Percentiles rank a stretch among this genome's conserved stretches.
phyloP scores from a whole-genome alignment of 371 early-diverging fungal genomes.

The Enterocytospora artemiae region DNA sequence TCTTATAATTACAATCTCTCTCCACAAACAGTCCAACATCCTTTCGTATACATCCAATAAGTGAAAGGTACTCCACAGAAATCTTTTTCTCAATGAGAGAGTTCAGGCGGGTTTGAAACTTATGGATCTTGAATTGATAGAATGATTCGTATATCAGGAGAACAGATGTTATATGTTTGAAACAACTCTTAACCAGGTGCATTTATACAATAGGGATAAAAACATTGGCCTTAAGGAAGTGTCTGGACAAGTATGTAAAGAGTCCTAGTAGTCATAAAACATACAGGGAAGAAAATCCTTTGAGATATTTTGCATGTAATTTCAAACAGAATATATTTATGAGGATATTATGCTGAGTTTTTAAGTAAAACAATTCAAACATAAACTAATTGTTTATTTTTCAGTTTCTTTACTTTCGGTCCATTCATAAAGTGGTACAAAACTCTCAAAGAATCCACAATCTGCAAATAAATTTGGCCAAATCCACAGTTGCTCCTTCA shows the following conservation, averaged over 20 bases:
- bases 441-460: constrained; percentile 85
- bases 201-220: too few species aligned
- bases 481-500: constrained; percentile 86
- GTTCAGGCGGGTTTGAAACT: not conserved
- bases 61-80: not conserved
- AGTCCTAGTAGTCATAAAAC: too few species aligned
- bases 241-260: too few species aligned
- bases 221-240: too few species aligned
- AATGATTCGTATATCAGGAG: too few species aligned
- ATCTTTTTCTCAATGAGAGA: not conserved
- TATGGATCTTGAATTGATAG: too few species aligned
- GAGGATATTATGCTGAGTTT: not conserved
- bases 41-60: not conserved
- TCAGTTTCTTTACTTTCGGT: constrained; percentile 1
- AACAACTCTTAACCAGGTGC: too few species aligned
- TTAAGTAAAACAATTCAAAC: not conserved
- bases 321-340: not conserved
- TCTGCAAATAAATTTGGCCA: constrained; percentile 97
- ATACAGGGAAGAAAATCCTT: too few species aligned
- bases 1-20: not conserved
- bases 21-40: not conserved
- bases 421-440: constrained; percentile 85
- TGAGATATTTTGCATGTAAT: not conserved
- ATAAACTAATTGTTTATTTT: not conserved
- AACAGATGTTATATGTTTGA: too few species aligned